Evolutionary conservation across 345 rosid species (phyloP), one percentile per base, ranked within the genome.

Genomic region (Mallotus nudiflorus): DNA sequence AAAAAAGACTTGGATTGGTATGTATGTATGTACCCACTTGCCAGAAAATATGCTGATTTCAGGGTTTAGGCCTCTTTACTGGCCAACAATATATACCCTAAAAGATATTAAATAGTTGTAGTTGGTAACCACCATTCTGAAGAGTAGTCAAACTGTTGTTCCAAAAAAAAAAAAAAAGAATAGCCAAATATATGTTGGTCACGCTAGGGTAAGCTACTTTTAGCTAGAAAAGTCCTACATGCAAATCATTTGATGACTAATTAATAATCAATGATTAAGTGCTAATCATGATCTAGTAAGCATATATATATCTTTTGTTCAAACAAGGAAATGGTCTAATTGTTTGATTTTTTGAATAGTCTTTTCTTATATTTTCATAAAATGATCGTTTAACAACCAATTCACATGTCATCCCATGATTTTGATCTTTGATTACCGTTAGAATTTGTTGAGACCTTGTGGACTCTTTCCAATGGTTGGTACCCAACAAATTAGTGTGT

Each of bases 301-400:
- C 16, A 46, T 19, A 14, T 31, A 6, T 39, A 9, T 18, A 25
- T 1, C 16, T 37, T 25, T 59, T 33, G 50, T 53, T 55, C 59
- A 61, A 22, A 39, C 12, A 35, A 61, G 37, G 53, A 51, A 61
- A 39, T 62, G 67, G 67, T 50, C 67, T 49, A 3, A 12, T 28
- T 22, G 25, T 56, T 62, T 68, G 55, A 57, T 57, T 20, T 56
- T 55, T n/a, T 46, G 44, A 9, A 45, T 31, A 33, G 57, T 48
- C 56, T 58, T 16, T 5, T 11, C 9, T 44, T 45, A 48, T 16
- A 6, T 27, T n/a, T n/a, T 22, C 20, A 16, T 45, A 33, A 48
- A 58, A 11, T 59, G 73, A 59, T 59, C 9, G 66, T 46, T 59
- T 35, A 69, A 31, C 56, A 48, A 46, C 58, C 57, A 59, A 46